Conservation (phyloP, 192 early-diverging fungal genomes). For the Gonapodya prolifera region DNA sequence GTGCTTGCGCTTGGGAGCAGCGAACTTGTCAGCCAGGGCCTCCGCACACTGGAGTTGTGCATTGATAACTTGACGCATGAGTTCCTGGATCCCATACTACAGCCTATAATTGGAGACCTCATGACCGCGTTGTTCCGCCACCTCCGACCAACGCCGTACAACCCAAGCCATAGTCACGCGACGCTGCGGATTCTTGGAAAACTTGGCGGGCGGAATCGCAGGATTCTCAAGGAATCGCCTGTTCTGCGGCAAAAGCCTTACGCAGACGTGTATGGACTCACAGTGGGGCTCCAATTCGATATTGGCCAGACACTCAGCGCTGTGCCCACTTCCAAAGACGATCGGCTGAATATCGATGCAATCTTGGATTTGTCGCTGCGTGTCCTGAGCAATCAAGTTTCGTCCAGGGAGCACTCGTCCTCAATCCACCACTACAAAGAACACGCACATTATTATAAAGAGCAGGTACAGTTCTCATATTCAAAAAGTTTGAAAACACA, state of each 20-base stretch:
- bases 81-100: conserved; percentile 92
- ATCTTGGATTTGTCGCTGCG: background rate
- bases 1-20: conserved; percentile 84
- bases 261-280: background rate
- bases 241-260: conserved; percentile 2
- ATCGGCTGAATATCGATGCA: background rate
- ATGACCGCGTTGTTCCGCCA: conserved; percentile 93
- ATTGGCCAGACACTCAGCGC: background rate
- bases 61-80: conserved; percentile 96
- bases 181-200: conserved; percentile 92
- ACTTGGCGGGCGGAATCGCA: conserved; percentile 91
- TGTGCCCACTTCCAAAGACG: background rate
- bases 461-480: background rate
- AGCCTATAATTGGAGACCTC: conserved; percentile 82
- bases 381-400: background rate
- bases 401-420: background rate
- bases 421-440: conserved; percentile 23
- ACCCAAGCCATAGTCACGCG: conserved; percentile 63
- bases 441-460: conserved; percentile 10
- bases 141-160: conserved; percentile 75
- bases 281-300: background rate
- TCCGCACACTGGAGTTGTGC: conserved; percentile 92
- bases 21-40: conserved; percentile 88
- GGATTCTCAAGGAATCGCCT: conserved; percentile 64
- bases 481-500: background rate